Evolutionary conservation across 306 rosid genomes (phyloP).

Genomic region (Crotalaria pallida): DNA sequence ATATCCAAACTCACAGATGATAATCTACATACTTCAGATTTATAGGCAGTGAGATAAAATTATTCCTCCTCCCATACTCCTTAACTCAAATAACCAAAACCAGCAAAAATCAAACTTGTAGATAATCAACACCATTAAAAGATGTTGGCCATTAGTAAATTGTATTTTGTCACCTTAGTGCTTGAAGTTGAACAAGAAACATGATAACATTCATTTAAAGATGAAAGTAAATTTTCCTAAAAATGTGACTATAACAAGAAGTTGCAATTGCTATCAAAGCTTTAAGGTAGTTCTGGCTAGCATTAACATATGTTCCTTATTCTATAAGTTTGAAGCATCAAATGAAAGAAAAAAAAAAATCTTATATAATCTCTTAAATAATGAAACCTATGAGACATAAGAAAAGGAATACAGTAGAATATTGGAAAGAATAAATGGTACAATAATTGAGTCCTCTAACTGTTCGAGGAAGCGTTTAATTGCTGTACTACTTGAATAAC

Average conservation of each 20-base stretch:
- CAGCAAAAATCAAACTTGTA: neutral
- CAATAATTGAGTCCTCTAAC: neutral
- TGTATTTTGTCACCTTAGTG: neutral
- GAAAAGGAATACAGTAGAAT: neutral
- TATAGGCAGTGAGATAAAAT: too few species aligned
- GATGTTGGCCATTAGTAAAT: neutral
- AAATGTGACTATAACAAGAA: neutral
- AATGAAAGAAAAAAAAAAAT: neutral
- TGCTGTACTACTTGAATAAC: constrained; percentile 14
- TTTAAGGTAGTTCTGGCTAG: neutral
- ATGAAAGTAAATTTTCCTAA: neutral
- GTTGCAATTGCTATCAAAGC: neutral
- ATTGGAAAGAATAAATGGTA: neutral
- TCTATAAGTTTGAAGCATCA: neutral
- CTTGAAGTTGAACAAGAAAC: neutral
- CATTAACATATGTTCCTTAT: neutral
- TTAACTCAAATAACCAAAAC: neutral
- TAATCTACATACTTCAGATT: too few species aligned
- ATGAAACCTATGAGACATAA: neutral
- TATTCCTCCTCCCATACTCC: too few species aligned
- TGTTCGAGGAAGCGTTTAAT: neutral
- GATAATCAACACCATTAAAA: neutral
- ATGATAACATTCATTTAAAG: neutral
- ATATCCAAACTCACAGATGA: too few species aligned
- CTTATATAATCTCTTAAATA: neutral